phyloP scores from a whole-genome alignment of 495 filamentous ascomycete genomes.

The Penicillium argentinense region DNA sequence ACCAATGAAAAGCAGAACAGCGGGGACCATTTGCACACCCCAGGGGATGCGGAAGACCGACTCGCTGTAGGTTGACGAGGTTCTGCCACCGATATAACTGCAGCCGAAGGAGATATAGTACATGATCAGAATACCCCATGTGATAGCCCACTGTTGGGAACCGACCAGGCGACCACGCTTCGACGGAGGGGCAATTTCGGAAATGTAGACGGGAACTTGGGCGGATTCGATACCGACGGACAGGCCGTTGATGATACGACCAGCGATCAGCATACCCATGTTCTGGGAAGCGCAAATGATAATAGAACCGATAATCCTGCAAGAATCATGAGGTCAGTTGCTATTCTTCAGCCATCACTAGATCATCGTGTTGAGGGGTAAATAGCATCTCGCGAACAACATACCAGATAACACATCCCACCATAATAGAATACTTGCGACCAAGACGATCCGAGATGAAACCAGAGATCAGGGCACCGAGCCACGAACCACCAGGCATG shows the following conservation, averaged over 20 bases:
- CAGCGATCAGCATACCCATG: constrained; percentile 71
- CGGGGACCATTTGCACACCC: constrained; percentile 76
- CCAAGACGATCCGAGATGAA: constrained; percentile 67
- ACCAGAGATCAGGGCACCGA: constrained; percentile 68
- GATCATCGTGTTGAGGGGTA: too few relatives aligned
- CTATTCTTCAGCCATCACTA: not conserved
- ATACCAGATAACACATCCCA: constrained; percentile 64
- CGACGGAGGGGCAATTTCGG: constrained; percentile 68
- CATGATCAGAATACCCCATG: constrained; percentile 84
- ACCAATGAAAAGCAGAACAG: constrained; percentile 60
- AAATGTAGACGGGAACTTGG: constrained; percentile 79
- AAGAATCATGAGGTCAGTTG: not conserved
- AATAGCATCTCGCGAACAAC: too few relatives aligned
- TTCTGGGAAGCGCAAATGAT: constrained; percentile 72
- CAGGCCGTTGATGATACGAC: constrained; percentile 77
- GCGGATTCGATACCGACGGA: constrained; percentile 78
- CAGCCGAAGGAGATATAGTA: constrained; percentile 78
- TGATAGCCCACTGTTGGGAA: constrained; percentile 78
- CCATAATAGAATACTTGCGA: constrained; percentile 66
- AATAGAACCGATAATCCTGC: constrained; percentile 62
- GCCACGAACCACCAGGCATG: constrained; percentile 76
- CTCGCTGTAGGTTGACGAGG: constrained; percentile 31
- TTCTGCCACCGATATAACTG: constrained; percentile 54
- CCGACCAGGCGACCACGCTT: constrained; percentile 74
- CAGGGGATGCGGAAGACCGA: constrained; percentile 73